Evolutionary conservation across 768 basidiomycete genomes (phyloP).

Genomic region (Podaxis pistillaris): DNA sequence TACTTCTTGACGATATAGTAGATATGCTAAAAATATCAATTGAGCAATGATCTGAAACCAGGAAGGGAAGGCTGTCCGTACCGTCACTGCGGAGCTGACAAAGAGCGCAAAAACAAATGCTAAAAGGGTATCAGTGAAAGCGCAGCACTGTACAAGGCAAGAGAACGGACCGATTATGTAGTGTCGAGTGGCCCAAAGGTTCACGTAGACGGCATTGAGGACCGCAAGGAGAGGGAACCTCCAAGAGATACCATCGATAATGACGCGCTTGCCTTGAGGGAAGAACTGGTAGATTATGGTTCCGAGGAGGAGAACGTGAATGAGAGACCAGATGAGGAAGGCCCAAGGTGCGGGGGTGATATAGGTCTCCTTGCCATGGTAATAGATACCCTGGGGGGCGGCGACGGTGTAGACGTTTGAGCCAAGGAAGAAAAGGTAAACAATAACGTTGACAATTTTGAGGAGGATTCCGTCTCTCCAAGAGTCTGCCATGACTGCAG

Average conservation of each 20-base stretch:
- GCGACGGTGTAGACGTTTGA: constrained; percentile 88
- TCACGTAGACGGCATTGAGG: constrained; percentile 87
- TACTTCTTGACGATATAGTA: constrained; percentile 94
- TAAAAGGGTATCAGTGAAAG: constrained; percentile 21
- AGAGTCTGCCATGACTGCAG: constrained; percentile 48
- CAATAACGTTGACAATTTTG: constrained; percentile 83
- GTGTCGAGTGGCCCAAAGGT: constrained; percentile 77
- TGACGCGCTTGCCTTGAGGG: constrained; percentile 67
- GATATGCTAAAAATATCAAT: constrained; percentile 61
- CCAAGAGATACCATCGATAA: constrained; percentile 90
- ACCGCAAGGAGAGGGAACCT: constrained; percentile 85
- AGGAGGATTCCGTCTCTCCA: constrained; percentile 83
- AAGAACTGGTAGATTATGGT: constrained; percentile 91
- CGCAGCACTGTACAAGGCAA: background rate
- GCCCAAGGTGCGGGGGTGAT: constrained; percentile 94
- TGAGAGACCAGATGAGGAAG: constrained; percentile 89
- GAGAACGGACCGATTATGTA: constrained; percentile 56
- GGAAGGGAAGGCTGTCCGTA: constrained; percentile 27
- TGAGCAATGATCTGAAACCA: constrained; percentile 27
- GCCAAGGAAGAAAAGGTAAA: constrained; percentile 85
- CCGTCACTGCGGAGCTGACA: constrained; percentile 70
- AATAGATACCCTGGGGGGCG: constrained; percentile 69
- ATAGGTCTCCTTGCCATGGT: constrained; percentile 80
- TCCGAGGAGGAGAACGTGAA: constrained; percentile 89
- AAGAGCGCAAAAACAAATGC: constrained; percentile 89